phyloP scores from a whole-genome alignment of 176 grass and related monocot species.

The Eragrostis curvula region DNA sequence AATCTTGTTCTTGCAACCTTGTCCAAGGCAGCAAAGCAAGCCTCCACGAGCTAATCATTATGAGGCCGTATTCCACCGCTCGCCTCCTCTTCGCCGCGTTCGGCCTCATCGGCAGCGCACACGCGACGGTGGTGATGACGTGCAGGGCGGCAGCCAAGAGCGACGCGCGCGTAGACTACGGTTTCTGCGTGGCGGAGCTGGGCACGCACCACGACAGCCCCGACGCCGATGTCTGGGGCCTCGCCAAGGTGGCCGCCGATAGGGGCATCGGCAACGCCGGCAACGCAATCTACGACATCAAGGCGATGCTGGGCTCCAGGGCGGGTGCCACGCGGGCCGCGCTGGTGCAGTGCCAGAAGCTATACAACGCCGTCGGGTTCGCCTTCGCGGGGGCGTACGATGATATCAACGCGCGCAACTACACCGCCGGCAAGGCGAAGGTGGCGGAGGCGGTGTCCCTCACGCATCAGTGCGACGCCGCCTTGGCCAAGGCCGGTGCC shows the following conservation, averaged over 20 bases:
- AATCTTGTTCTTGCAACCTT: too few species aligned
- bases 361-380: constrained; percentile 1
- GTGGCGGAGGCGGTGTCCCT: constrained; percentile 22
- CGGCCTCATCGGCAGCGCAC: background rate
- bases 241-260: constrained; percentile 54
- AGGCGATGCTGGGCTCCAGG: background rate
- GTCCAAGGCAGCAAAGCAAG: too few species aligned
- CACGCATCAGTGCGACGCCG: constrained; percentile 44
- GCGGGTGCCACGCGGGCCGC: background rate
- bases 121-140: constrained; percentile 45
- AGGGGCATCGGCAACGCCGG: constrained; percentile 28
- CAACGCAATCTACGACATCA: background rate
- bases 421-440: constrained; percentile 29
- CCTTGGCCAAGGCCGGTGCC: constrained; percentile 34
- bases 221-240: constrained; percentile 43
- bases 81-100: background rate
- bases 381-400: constrained; percentile 33
- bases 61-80: background rate
- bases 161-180: constrained; percentile 49
- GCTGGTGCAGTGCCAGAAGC: background rate
- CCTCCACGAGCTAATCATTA: background rate
- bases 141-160: constrained; percentile 45
- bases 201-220: constrained; percentile 47
- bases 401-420: constrained; percentile 13
- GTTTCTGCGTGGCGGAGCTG: constrained; percentile 51